Conservation (phyloP, 2,329 filamentous ascomycete genomes). For the Exophiala sp. region DNA sequence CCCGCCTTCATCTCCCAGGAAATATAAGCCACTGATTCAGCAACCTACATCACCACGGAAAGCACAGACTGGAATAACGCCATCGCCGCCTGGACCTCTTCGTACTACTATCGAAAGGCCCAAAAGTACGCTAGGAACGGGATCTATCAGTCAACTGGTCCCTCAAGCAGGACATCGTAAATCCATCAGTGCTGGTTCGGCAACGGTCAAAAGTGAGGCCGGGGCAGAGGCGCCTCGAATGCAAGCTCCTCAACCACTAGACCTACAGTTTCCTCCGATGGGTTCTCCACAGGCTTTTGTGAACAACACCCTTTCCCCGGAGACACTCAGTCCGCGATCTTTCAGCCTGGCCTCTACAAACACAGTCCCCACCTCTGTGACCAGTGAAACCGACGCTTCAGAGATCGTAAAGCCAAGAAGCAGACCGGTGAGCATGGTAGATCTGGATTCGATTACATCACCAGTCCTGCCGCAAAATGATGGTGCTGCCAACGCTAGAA, state of each 20-base stretch:
- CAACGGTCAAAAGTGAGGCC: constrained; percentile 3
- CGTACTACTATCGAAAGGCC: constrained; percentile 12
- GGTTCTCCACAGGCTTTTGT: constrained; percentile 8
- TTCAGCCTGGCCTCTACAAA: constrained; percentile 24
- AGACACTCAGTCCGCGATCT: constrained; percentile 25
- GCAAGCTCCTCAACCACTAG: constrained; percentile 12
- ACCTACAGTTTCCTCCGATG: constrained; percentile 4
- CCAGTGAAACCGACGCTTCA: constrained; percentile 19
- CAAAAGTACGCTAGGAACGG: constrained; percentile 10
- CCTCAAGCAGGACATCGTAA: constrained; percentile 16
- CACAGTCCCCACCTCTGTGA: constrained; percentile 21
- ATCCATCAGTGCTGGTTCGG: constrained; percentile 24
- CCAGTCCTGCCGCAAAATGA: constrained; percentile 47
- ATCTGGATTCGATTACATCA: constrained; percentile 36
- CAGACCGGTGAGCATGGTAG: neutral
- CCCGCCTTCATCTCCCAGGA: constrained; percentile 19
- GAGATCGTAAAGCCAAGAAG: constrained; percentile 9
- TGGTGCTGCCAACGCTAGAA: constrained; percentile 78
- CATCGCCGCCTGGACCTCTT: constrained; percentile 3
- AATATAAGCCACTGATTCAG: neutral
- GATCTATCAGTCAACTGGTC: neutral
- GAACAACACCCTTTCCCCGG: constrained; percentile 16
- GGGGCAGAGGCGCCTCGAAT: constrained; percentile 3
- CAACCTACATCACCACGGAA: constrained; percentile 15
- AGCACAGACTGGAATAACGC: neutral